Conservation (phyloP, 805 yeast species). For the Zygosaccharomyces kombuchaensis region DNA sequence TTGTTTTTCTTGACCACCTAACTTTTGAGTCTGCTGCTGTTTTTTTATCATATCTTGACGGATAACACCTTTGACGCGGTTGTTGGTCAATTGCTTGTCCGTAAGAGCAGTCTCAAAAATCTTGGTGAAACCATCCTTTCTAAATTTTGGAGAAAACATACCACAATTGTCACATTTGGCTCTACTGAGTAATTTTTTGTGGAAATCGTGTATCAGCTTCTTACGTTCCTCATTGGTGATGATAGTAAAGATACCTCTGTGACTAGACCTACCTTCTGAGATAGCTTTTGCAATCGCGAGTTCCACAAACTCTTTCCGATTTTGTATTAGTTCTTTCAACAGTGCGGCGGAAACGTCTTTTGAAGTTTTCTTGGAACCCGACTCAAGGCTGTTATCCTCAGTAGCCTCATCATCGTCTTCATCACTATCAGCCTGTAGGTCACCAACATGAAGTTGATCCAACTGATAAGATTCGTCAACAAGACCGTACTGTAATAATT, state of each 20-base stretch:
- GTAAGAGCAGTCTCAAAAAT: conserved; percentile 82
- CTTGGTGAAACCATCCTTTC: conserved; percentile 93
- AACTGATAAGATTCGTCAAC: conserved; percentile 70
- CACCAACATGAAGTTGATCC: conserved; percentile 50
- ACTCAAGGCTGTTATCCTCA: conserved; percentile 29
- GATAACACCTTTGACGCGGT: conserved; percentile 72
- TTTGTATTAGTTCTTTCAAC: conserved; percentile 47
- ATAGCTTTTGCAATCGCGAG: conserved; percentile 68
- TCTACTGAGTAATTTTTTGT: conserved; percentile 66
- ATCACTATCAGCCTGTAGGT: conserved; percentile 34
- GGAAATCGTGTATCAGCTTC: conserved; percentile 63
- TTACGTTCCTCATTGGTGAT: conserved; percentile 87
- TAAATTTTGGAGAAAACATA: conserved; percentile 87
- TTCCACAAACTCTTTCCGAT: conserved; percentile 68
- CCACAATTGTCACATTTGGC: conserved; percentile 94
- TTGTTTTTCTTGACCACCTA: conserved; percentile 28
- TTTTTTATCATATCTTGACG: conserved; percentile 67
- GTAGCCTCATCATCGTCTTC: conserved; percentile 44
- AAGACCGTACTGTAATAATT: conserved; percentile 82
- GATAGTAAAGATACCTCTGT: conserved; percentile 72
- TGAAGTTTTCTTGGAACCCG: conserved; percentile 15
- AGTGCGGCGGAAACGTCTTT: conserved; percentile 39
- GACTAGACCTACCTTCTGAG: conserved; percentile 66
- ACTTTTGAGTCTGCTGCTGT: conserved; percentile 28
- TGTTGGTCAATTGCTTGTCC: conserved; percentile 76